Conservation (phyloP, 2,329 filamentous ascomycete species). For the Zymoseptoria pseudotritici region DNA sequence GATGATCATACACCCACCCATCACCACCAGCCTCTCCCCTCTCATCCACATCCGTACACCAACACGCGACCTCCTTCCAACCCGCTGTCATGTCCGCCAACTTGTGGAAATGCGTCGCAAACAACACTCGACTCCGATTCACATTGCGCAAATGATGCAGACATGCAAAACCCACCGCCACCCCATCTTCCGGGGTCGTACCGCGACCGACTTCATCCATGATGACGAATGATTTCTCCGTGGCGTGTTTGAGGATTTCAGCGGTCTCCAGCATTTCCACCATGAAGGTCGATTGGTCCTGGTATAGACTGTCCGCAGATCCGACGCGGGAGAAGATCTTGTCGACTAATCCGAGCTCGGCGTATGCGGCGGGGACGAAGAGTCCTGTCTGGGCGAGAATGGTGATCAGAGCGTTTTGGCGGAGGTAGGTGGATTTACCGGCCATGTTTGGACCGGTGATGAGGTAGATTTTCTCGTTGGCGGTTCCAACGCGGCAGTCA, state of each 20-base stretch:
- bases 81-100: constrained; percentile 67
- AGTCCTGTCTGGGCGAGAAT: constrained; percentile 88
- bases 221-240: constrained; percentile 75
- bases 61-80: constrained; percentile 58
- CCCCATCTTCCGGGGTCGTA: constrained; percentile 86
- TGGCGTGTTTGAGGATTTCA: constrained; percentile 78
- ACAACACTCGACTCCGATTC: constrained; percentile 73
- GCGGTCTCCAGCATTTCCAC: constrained; percentile 98
- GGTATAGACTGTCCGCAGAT: constrained; percentile 89
- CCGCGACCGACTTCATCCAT: constrained; percentile 98
- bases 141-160: constrained; percentile 73
- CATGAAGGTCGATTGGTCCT: constrained; percentile 97
- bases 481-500: constrained; percentile 75
- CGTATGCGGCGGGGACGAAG: constrained; percentile 83
- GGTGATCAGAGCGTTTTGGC: constrained; percentile 90
- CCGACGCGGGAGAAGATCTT: constrained; percentile 83
- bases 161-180: constrained; percentile 82
- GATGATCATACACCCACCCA: constrained; percentile 77
- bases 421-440: constrained; percentile 90
- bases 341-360: constrained; percentile 85
- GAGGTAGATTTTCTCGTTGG: constrained; percentile 61
- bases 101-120: constrained; percentile 90
- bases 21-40: constrained; percentile 44
- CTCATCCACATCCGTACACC: constrained; percentile 85
- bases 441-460: constrained; percentile 93